phyloP scores from a whole-genome alignment of 2,329 filamentous ascomycete species.

The Xylaria sp. region DNA sequence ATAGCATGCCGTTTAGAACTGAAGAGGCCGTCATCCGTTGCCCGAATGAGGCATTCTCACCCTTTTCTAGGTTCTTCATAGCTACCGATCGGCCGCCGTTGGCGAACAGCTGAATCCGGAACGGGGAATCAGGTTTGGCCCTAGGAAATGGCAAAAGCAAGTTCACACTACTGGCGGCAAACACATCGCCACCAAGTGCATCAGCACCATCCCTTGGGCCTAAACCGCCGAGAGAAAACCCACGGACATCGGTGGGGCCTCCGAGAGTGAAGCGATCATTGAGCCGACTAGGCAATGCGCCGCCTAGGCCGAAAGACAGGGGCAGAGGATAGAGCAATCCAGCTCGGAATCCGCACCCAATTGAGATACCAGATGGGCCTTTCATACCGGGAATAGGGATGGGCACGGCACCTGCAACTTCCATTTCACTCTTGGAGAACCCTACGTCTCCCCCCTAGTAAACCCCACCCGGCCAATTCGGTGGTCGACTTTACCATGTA shows the following conservation, averaged over 20 bases:
- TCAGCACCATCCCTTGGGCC: slow-evolving; percentile 83
- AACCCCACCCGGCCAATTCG: slow-evolving; percentile 83
- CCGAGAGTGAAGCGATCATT: slow-evolving; percentile 96
- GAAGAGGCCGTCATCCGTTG: slow-evolving; percentile 37
- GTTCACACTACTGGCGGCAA: slow-evolving; percentile 82
- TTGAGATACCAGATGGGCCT: slow-evolving; percentile 69
- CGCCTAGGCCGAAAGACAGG: slow-evolving; percentile 48
- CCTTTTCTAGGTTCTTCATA: slow-evolving; percentile 55
- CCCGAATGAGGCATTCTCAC: slow-evolving; percentile 32
- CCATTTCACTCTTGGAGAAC: slow-evolving; percentile 90
- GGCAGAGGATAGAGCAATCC: slow-evolving; percentile 81
- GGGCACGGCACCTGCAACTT: slow-evolving; percentile 70
- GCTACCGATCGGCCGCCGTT: slow-evolving; percentile 84
- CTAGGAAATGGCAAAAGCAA: slow-evolving; percentile 79
- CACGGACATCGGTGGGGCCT: slow-evolving; percentile 88
- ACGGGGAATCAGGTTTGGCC: slow-evolving; percentile 73
- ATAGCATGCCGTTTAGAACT: slow-evolving; percentile 49
- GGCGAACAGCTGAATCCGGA: slow-evolving; percentile 84
- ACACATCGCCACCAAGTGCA: slow-evolving; percentile 85
- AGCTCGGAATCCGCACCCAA: slow-evolving; percentile 75
- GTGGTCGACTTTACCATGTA: slow-evolving; percentile 72
- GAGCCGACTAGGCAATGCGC: slow-evolving; percentile 65
- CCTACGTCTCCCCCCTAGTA: slow-evolving; percentile 82
- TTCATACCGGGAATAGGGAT: slow-evolving; percentile 64
- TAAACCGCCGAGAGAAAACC: slow-evolving; percentile 83